Percentiles rank a stretch among this genome's conserved stretches.
Evolutionary conservation across 257 asterid species (phyloP).

Genomic region (Solanum clarkiae): DNA sequence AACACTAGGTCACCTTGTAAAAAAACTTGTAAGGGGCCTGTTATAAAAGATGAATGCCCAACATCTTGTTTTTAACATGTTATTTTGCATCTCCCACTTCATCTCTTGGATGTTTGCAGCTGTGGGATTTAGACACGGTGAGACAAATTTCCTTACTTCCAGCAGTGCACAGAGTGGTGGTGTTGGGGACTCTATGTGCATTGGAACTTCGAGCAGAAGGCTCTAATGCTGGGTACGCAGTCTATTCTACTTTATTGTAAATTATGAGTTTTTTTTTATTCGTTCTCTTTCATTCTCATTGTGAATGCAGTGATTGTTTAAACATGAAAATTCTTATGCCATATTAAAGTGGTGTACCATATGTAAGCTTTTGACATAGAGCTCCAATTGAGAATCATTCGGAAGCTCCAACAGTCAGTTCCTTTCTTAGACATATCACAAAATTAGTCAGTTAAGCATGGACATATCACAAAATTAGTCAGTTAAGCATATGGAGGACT

Average conservation of each 20-base stretch:
- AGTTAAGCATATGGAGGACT: not conserved
- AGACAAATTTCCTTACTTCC: constrained; percentile 57
- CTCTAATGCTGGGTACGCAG: constrained; percentile 58
- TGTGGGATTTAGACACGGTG: constrained; percentile 67
- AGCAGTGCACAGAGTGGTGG: constrained; percentile 60
- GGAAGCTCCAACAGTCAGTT: not conserved
- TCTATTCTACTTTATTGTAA: not conserved
- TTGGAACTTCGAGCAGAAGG: constrained; percentile 80
- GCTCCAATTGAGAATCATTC: not conserved
- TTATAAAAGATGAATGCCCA: not conserved
- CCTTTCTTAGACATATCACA: not conserved
- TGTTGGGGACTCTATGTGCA: constrained; percentile 83
- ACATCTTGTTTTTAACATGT: not conserved
- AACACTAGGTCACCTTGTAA: not conserved
- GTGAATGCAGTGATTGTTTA: not conserved
- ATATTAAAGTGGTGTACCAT: not conserved
- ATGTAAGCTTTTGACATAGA: not conserved
- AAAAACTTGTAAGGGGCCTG: not conserved
- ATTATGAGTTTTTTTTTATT: not conserved
- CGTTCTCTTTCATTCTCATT: not conserved
- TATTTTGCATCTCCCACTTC: not conserved
- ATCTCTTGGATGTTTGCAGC: constrained; percentile 22
- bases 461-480: not conserved
- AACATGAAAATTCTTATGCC: not conserved
- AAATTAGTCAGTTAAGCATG: not conserved